Percentiles rank a stretch among this genome's conserved stretches.
phyloP scores from a whole-genome alignment of 1,139 yeast genomes.

The Pichia sp. region DNA sequence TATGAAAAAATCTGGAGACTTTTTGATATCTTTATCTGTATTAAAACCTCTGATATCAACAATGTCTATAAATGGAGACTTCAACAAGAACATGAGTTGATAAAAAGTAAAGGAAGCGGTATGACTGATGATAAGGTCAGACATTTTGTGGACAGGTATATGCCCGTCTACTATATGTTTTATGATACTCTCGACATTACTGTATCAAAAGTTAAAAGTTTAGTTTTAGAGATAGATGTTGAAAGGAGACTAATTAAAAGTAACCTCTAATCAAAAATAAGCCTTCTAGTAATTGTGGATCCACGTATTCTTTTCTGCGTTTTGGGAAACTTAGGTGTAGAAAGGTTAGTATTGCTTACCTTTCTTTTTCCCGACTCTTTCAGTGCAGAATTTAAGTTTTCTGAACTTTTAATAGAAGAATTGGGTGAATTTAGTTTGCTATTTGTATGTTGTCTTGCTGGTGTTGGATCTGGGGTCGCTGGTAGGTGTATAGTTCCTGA shows the following conservation, averaged over 20 bases:
- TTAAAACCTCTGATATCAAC: slow-evolving; percentile 49
- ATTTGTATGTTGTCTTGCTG: too few species aligned
- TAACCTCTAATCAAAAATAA: slow-evolving; percentile 7
- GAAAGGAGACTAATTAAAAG: slow-evolving; percentile 22
- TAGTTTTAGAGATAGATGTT: slow-evolving; percentile 29
- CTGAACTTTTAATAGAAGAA: too few species aligned
- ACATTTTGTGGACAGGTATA: slow-evolving; percentile 69
- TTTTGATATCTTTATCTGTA: slow-evolving; percentile 55
- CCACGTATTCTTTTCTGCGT: not conserved
- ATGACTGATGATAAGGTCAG: slow-evolving; percentile 70
- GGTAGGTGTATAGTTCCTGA: too few species aligned
- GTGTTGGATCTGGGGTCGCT: too few species aligned
- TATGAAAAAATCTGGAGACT: slow-evolving; percentile 54
- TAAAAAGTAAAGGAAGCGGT: slow-evolving; percentile 51
- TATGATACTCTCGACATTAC: slow-evolving; percentile 37
- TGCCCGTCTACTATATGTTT: slow-evolving; percentile 77
- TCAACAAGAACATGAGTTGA: slow-evolving; percentile 74
- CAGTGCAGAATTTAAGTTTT: too few species aligned
- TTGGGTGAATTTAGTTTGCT: too few species aligned
- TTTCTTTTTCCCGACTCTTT: not conserved
- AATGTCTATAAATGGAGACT: slow-evolving; percentile 77
- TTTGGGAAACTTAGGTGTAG: not conserved
- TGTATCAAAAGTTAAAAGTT: slow-evolving; percentile 22
- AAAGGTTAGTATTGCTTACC: not conserved
- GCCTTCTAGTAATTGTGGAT: slow-evolving; percentile 4